Conservation (phyloP, 2,329 filamentous ascomycete species). For the Rhinocladiella similis region DNA sequence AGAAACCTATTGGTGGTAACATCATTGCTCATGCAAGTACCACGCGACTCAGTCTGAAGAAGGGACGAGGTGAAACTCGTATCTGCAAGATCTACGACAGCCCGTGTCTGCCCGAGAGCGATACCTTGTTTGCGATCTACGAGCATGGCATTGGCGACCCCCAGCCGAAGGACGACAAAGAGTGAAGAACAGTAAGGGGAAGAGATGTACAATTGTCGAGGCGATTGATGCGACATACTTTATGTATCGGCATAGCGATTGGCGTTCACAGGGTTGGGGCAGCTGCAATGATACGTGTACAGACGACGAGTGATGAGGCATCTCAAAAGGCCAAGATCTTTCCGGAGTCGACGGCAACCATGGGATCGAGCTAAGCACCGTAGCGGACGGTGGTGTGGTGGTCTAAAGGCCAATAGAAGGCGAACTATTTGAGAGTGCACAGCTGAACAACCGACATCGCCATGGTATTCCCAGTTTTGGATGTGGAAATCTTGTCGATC, state of each 20-base stretch:
- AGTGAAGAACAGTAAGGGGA: slow-evolving; percentile 41
- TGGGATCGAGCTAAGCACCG: neutral
- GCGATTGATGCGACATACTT: neutral
- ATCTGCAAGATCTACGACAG: slow-evolving; percentile 99
- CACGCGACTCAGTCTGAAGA: slow-evolving; percentile 90
- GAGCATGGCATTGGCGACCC: slow-evolving; percentile 97
- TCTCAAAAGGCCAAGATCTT: neutral
- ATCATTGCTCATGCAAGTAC: slow-evolving; percentile 98
- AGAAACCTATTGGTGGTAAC: slow-evolving; percentile 98
- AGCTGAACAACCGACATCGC: neutral
- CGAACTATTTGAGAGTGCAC: neutral
- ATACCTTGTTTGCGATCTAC: slow-evolving; percentile 94
- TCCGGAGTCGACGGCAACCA: neutral
- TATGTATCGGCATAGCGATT: slow-evolving; percentile 2
- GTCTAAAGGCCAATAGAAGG: neutral
- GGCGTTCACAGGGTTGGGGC: neutral
- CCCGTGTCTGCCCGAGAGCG: slow-evolving; percentile 92
- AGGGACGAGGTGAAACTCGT: slow-evolving; percentile 90
- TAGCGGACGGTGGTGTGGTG: neutral
- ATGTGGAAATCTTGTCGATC: neutral
- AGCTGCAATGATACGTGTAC: too few relatives aligned
- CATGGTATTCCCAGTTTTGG: neutral
- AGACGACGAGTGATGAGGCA: neutral
- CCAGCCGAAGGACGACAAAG: slow-evolving; percentile 93
- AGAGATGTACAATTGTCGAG: neutral